A percentile compares a stretch with the other conserved stretches of the same genome.
phyloP scores from a whole-genome alignment of 2,329 filamentous ascomycete species.

The Fusarium xylarioides region DNA sequence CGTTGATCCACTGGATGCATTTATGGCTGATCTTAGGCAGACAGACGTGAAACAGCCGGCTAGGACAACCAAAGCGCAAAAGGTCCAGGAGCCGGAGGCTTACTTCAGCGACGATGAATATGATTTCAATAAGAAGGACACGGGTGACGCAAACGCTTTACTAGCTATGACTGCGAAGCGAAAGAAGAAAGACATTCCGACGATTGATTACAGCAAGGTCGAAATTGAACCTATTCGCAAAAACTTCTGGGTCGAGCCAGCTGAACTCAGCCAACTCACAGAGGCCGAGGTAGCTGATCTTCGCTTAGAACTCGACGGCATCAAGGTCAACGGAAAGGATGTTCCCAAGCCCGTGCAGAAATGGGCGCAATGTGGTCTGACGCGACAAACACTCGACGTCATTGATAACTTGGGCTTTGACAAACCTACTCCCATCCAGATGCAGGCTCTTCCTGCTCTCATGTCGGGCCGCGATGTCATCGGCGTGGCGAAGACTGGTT shows the following conservation, averaged over 20 bases:
- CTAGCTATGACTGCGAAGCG: slow-evolving; percentile 68
- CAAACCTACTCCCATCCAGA: slow-evolving; percentile 91
- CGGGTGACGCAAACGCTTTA: slow-evolving; percentile 57
- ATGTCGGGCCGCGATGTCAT: slow-evolving; percentile 97
- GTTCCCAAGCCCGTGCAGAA: slow-evolving; percentile 94
- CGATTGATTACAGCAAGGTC: slow-evolving; percentile 85
- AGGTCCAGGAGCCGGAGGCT: slow-evolving; percentile 76
- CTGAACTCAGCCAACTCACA: slow-evolving; percentile 82
- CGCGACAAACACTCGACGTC: slow-evolving; percentile 85
- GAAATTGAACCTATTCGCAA: slow-evolving; percentile 88
- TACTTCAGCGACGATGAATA: slow-evolving; percentile 90
- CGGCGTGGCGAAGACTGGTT: slow-evolving; percentile 96
- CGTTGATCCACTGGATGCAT: slow-evolving; percentile 93
- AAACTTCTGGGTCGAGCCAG: slow-evolving; percentile 92
- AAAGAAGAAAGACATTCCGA: slow-evolving; percentile 96
- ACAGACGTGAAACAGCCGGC: slow-evolving; percentile 59
- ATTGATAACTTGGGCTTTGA: slow-evolving; percentile 85
- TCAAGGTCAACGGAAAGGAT: slow-evolving; percentile 89
- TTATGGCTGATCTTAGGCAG: slow-evolving; percentile 79
- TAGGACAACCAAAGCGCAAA: slow-evolving; percentile 52
- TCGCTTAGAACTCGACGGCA: slow-evolving; percentile 89
- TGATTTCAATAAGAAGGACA: slow-evolving; percentile 60
- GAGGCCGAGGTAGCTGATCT: slow-evolving; percentile 85
- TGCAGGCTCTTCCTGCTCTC: slow-evolving; percentile 91
- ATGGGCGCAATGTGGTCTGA: slow-evolving; percentile 94